Evolutionary conservation across 179 eudicot genomes (phyloP).

Genomic region (Beta lomatogona): DNA sequence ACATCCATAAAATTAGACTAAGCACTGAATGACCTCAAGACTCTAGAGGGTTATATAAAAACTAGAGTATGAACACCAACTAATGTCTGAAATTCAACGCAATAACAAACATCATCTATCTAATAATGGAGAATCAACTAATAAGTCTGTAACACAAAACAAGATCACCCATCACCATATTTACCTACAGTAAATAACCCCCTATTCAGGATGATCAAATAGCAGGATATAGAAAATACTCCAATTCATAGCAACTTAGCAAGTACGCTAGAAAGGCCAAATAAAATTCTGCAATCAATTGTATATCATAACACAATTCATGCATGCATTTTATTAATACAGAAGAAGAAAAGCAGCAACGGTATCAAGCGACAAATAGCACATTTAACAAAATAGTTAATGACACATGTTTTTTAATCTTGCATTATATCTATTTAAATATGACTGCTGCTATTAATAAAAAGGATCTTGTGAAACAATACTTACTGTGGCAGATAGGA

Average conservation of each 20-base stretch:
- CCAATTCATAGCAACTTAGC: neutral
- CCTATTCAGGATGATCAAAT: neutral
- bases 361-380: neutral
- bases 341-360: slow-evolving; percentile 1
- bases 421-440: neutral
- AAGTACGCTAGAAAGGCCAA: neutral
- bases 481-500: slow-evolving; percentile 94
- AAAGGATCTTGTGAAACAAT: slow-evolving; percentile 11
- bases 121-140: too few relatives aligned
- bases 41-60: too few relatives aligned
- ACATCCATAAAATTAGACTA: too few relatives aligned
- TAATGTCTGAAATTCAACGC: too few relatives aligned
- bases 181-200: neutral
- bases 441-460: neutral
- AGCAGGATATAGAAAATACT: neutral
- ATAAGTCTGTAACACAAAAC: neutral
- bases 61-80: too few relatives aligned
- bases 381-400: neutral
- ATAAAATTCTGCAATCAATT: neutral
- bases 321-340: neutral
- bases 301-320: neutral
- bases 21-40: too few relatives aligned
- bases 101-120: too few relatives aligned
- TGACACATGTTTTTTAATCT: neutral
- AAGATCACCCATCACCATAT: neutral